Percentiles rank a stretch among this genome's conserved stretches.
phyloP scores from a whole-genome alignment of 2,329 filamentous ascomycete genomes.

The Pseudogymnoascus sp. region DNA sequence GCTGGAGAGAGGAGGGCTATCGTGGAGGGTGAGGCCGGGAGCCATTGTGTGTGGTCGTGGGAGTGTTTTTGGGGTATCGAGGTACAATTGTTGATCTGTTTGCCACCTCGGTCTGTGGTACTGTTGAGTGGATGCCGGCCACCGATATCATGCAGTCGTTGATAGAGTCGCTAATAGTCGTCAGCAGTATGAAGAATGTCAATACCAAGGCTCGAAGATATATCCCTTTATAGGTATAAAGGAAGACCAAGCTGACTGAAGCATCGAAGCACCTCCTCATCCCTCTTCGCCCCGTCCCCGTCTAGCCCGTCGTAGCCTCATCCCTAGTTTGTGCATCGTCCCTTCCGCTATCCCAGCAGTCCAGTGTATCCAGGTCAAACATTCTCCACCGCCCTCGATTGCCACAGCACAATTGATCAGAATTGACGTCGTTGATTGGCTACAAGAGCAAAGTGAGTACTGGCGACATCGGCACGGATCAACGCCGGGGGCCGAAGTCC shows the following conservation, averaged over 20 bases:
- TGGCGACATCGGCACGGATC: slow-evolving; percentile 1
- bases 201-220: not conserved
- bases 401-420: not conserved
- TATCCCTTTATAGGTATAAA: slow-evolving; percentile 1
- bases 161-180: not conserved
- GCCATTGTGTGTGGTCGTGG: not conserved
- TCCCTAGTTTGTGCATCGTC: not conserved
- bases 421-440: not conserved
- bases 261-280: not conserved
- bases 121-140: not conserved
- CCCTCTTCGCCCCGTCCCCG: not conserved
- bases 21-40: not conserved
- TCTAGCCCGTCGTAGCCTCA: not conserved
- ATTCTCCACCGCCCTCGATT: not conserved
- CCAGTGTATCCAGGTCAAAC: not conserved
- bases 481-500: not conserved
- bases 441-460: not conserved
- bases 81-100: not conserved
- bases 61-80: not conserved
- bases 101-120: not conserved
- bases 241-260: not conserved
- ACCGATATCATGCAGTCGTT: not conserved
- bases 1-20: not conserved
- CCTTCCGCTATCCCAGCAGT: not conserved
- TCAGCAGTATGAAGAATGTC: not conserved